phyloP scores from a whole-genome alignment of 2,329 filamentous ascomycete genomes.

The Sporothrix protearum region DNA sequence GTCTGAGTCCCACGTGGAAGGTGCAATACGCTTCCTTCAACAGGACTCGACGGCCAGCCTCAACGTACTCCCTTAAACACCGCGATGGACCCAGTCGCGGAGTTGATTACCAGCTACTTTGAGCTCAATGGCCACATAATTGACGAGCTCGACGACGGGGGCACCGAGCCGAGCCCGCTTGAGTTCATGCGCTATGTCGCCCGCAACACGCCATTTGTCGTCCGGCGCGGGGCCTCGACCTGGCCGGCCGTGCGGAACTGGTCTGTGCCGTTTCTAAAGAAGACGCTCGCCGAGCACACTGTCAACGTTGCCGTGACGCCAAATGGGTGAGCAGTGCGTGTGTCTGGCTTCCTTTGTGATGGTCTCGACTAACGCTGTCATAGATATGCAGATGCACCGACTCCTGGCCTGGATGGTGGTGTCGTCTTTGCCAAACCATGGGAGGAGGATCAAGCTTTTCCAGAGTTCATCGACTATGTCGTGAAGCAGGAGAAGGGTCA shows the following conservation, averaged over 20 bases:
- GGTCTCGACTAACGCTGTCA: background rate
- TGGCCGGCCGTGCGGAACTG: constrained; percentile 64
- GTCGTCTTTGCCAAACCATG: constrained; percentile 67
- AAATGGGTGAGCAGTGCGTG: constrained; percentile 49
- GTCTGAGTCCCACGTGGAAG: background rate
- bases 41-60: background rate
- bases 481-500: constrained; percentile 51
- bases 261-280: constrained; percentile 57
- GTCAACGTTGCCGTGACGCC: constrained; percentile 81
- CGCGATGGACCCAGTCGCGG: constrained; percentile 42
- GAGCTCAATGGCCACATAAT: constrained; percentile 63
- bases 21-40: background rate
- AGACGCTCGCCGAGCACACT: constrained; percentile 50
- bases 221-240: constrained; percentile 57
- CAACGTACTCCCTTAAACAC: background rate
- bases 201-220: constrained; percentile 69
- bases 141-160: constrained; percentile 52
- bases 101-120: constrained; percentile 66
- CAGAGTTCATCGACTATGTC: constrained; percentile 59
- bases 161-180: constrained; percentile 62
- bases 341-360: background rate
- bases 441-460: constrained; percentile 62
- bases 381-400: constrained; percentile 54
- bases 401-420: constrained; percentile 35
- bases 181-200: constrained; percentile 78